Evolutionary conservation across 441 rosid genomes (phyloP), one percentile per base, ranked within the genome.

Genomic region (Hypseocharis bilobata): DNA sequence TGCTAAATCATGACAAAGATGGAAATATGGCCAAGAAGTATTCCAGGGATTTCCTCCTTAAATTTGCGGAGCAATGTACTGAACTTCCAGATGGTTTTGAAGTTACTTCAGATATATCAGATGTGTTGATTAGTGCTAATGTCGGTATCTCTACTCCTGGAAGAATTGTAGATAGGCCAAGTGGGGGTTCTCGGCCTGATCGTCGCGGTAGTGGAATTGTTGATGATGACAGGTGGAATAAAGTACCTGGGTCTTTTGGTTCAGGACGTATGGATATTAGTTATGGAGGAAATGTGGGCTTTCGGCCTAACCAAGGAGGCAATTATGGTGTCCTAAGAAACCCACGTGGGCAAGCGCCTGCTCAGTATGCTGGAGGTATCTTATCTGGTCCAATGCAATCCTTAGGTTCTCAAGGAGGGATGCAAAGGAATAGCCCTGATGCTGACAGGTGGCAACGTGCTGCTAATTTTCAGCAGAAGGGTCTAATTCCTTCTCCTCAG

Each of bases 1-100:
- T 68, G 55, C 63, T 69, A 57, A 67, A 64, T 27, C 76, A 72
- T 61, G 71, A 58, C 25, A 47, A 74, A 64, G 82, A 80, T 72
- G 72, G 76, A 49, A 71, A 67, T 77, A 58, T 74, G 49, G 80
- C 73, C 34, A 91, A 86, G 81, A 89, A 84, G 68, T 94, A 94
- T 78, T 94, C 99, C 23, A 83, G 96, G 65, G 99, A 94, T 80
- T 94, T 94, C 74, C 89, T 89, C 23, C 76, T 91, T 56, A 91
- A 85, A 78, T 94, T 89, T 79, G 74, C 86, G 1, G 90, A 84
- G 22, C 81, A 84, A 72, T 88, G 76, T 74, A 74, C 83, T 76
- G 76, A 78, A 76, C 96, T 88, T 69, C 99, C 96, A 0, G 81
- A 77, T 58, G 83, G 84, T 40, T 88, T 91, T 78, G 83, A 75